Conservation (phyloP, 805 yeast genomes). For the Starmerella roubikii region DNA sequence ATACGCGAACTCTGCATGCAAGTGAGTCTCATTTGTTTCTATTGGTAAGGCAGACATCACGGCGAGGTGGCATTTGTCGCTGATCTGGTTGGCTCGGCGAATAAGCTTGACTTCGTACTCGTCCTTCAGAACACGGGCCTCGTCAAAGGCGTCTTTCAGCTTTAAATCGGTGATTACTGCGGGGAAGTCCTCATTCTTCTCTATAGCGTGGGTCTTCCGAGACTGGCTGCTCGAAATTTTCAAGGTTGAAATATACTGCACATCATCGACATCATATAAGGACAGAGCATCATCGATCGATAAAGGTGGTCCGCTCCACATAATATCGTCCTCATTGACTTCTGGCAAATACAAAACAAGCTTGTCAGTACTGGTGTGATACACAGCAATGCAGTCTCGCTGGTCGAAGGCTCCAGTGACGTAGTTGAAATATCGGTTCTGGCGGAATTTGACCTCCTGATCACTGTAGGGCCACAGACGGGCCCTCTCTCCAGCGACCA, state of each 20-base stretch:
- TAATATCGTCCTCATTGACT: conserved; percentile 73
- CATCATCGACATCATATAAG: conserved; percentile 71
- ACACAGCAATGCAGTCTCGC: conserved; percentile 62
- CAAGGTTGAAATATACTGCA: conserved; percentile 46
- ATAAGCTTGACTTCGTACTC: conserved; percentile 61
- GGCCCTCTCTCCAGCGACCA: conserved; percentile 22
- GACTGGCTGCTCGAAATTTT: conserved; percentile 18
- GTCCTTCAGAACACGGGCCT: conserved; percentile 75
- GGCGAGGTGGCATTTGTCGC: conserved; percentile 78
- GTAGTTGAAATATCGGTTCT: conserved; percentile 81
- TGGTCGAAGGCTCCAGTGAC: conserved; percentile 61
- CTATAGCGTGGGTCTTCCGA: conserved; percentile 14
- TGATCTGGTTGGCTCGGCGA: conserved; percentile 68
- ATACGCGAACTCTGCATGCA: conserved; percentile 90
- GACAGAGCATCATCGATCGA: conserved; percentile 47
- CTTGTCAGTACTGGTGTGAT: conserved; percentile 37
- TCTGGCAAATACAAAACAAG: conserved; percentile 68
- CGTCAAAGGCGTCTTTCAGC: conserved; percentile 59
- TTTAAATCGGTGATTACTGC: conserved; percentile 14
- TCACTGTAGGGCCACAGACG: conserved; percentile 65
- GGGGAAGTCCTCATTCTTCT: conserved; percentile 7
- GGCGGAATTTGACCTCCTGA: conserved; percentile 65
- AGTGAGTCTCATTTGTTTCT: conserved; percentile 73
- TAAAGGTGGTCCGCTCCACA: conserved; percentile 93
- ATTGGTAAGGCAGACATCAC: conserved; percentile 89